Percentiles rank a stretch among this genome's conserved stretches.
These are phyloP conservation scores for Leptodermis oblonga DNA, from an alignment of 257 asterid genomes.

Conservation along the genomic window DNA sequence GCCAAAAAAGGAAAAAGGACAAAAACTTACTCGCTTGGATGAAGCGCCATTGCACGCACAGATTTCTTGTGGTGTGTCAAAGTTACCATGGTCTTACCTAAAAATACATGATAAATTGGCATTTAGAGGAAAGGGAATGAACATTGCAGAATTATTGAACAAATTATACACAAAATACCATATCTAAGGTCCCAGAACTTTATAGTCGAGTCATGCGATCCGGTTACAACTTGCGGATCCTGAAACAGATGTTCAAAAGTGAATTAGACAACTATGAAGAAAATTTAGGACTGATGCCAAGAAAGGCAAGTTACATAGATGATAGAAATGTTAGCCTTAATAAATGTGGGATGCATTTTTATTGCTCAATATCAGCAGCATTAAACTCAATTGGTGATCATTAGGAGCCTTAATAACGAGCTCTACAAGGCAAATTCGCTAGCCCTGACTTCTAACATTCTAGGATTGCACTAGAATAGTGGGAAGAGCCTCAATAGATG, in stretches of 20 bases:
- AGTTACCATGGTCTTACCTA: slow-evolving; percentile 85
- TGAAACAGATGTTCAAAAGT: slow-evolving; percentile 26
- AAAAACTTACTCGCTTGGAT: slow-evolving; percentile 67
- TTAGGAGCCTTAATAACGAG: background rate
- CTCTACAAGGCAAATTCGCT: background rate
- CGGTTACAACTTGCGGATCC: slow-evolving; percentile 99
- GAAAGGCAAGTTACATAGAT: background rate
- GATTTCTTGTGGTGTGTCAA: slow-evolving; percentile 89
- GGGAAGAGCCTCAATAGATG: background rate
- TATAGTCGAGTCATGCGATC: slow-evolving; percentile 91
- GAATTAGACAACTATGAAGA: slow-evolving; percentile 9
- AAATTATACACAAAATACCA: slow-evolving; percentile 33
- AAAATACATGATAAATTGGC: slow-evolving; percentile 26
- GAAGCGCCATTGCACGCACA: slow-evolving; percentile 81
- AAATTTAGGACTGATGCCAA: background rate
- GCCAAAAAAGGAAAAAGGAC: background rate
- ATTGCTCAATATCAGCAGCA: background rate
- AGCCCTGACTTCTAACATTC: background rate
- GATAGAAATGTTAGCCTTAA: background rate
- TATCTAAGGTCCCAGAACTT: slow-evolving; percentile 91
- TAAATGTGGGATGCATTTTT: background rate
- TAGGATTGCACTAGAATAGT: background rate
- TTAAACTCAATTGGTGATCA: background rate
- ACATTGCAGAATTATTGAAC: slow-evolving; percentile 1
- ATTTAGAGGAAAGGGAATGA: slow-evolving; percentile 16